Base-by-base conservation (phyloP, 257 asterid species). In the Gentiana macrophylla region DNA sequence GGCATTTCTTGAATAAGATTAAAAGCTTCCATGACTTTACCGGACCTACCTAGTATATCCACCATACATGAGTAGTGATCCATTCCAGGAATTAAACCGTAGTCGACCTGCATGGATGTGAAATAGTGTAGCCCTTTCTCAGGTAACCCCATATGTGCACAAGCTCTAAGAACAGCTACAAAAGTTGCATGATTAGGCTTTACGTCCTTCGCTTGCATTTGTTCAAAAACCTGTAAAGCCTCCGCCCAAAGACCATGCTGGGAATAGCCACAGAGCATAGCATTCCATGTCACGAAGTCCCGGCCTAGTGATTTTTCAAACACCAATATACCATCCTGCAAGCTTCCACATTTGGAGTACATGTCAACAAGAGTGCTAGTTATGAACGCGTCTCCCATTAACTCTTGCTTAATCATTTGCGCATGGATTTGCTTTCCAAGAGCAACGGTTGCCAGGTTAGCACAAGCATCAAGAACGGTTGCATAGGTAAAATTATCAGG, bases 11-110 rank as follows among this genome's bases (percentile, higher is more conserved):
- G 71, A 37, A 89, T 86, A 54, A 89, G 78, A 67, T 79, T 80
- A 68, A 90, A 56, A 47, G 96, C 95, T 12, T 84, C 84, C 12
- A 12, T 5, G 52, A 84, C 78, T 45, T 65, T 70, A 4, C 89
- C 94, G 0, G 78, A 72, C 67, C 90, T 79, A 47, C 98, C 96
- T 3, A 90, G 71, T 49, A 79, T 72, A 61, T 90, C 96, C 51
- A 90, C 98, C 91, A 90, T 80, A 49, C 91, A 84, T 2, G 98
- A 84, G 65, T 80, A 90, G 62, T 90, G 98, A 48, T 90, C 98
- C 66, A 82, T 56, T 56, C 79, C 86, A 59, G 91, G 98, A 54
- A 73, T 79, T 62, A 90, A 72, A 44, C 77, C 82, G 32, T 80
- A 79, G 45, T 70, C 59, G 8, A 5, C 62, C 63, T 66, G 54